Conservation (phyloP, 1,284 basidiomycete species). For the Gymnopus androsaceus region DNA sequence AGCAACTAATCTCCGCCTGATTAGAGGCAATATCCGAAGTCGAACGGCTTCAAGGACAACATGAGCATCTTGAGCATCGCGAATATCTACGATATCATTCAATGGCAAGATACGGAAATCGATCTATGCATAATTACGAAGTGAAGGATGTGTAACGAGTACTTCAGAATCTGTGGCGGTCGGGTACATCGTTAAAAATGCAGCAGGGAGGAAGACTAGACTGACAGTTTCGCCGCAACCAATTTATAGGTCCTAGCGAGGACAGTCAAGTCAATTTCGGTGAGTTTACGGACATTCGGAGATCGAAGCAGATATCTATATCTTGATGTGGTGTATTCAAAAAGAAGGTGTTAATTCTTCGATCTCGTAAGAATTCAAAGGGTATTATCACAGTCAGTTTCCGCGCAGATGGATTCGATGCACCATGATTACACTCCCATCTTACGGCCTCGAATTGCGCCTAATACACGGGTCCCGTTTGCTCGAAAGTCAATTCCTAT, state of each 20-base stretch:
- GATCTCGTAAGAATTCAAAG: slow-evolving; percentile 7
- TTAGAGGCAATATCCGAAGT: slow-evolving; percentile 65
- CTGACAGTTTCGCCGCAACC: neutral
- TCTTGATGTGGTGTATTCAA: slow-evolving; percentile 16
- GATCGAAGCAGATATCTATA: slow-evolving; percentile 17
- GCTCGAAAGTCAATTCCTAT: slow-evolving; percentile 6
- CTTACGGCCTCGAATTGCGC: slow-evolving; percentile 8
- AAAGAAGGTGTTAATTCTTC: slow-evolving; percentile 4
- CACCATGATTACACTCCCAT: slow-evolving; percentile 3
- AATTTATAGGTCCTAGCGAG: slow-evolving; percentile 14
- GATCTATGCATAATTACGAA: slow-evolving; percentile 45
- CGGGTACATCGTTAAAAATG: slow-evolving; percentile 7
- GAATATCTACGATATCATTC: slow-evolving; percentile 52
- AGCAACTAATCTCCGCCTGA: slow-evolving; percentile 65
- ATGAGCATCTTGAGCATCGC: slow-evolving; percentile 69
- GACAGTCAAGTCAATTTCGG: slow-evolving; percentile 12
- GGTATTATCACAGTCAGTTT: neutral
- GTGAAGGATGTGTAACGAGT: slow-evolving; percentile 54
- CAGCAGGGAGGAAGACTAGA: neutral
- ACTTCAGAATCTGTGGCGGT: slow-evolving; percentile 1
- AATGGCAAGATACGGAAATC: slow-evolving; percentile 11
- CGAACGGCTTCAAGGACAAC: slow-evolving; percentile 76
- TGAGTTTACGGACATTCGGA: slow-evolving; percentile 19
- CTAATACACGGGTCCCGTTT: slow-evolving; percentile 1
- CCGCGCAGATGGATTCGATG: slow-evolving; percentile 2